Conservation (phyloP, 2,329 filamentous ascomycete species). For the Cercospora canescens region DNA sequence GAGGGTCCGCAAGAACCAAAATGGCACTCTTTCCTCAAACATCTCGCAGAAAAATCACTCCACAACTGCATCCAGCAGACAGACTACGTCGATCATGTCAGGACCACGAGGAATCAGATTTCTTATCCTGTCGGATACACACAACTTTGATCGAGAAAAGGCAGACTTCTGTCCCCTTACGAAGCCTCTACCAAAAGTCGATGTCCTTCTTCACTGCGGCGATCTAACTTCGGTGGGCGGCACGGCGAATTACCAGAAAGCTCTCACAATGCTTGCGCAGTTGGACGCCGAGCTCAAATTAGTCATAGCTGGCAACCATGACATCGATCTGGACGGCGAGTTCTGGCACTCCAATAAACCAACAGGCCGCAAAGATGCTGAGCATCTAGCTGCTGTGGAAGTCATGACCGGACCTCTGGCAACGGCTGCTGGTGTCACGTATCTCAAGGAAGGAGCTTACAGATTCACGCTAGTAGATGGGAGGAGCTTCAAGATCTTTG, state of each 20-base stretch:
- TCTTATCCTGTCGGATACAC: constrained; percentile 32
- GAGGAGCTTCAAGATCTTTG: constrained; percentile 52
- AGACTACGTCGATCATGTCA: neutral
- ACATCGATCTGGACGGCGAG: constrained; percentile 29
- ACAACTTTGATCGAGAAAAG: constrained; percentile 21
- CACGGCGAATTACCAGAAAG: constrained; percentile 26
- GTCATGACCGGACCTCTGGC: constrained; percentile 34
- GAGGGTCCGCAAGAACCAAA: neutral
- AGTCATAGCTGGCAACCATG: constrained; percentile 40
- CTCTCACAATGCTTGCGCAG: constrained; percentile 27
- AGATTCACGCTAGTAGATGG: constrained; percentile 49
- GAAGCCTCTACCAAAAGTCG: constrained; percentile 24
- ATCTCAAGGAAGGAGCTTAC: constrained; percentile 54
- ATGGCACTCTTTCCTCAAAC: neutral
- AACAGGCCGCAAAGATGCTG: constrained; percentile 31
- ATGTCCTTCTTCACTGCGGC: constrained; percentile 42
- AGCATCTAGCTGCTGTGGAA: constrained; percentile 20
- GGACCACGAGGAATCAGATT: constrained; percentile 11
- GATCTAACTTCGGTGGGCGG: constrained; percentile 37
- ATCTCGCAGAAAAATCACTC: neutral
- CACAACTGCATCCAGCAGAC: neutral
- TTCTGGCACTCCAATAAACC: constrained; percentile 40
- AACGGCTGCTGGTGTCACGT: constrained; percentile 47
- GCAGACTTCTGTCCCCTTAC: constrained; percentile 11
- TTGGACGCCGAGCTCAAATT: constrained; percentile 36